These are phyloP conservation scores for Somion occarium DNA, from an alignment of 1,284 basidiomycete genomes.

Conservation along the genomic window DNA sequence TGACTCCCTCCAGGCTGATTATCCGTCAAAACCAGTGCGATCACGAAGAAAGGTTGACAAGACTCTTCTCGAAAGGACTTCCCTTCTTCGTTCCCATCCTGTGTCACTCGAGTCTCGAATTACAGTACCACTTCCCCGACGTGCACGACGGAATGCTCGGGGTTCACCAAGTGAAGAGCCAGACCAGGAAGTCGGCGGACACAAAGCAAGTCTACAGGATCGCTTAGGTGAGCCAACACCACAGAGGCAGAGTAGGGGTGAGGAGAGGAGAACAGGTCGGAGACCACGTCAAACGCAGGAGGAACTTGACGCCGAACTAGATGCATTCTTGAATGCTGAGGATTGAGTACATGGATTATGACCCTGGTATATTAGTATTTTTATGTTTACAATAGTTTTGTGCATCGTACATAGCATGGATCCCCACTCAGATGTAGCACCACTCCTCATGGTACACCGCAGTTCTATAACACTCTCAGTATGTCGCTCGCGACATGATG, in stretches of 20 bases:
- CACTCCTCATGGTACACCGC: neutral
- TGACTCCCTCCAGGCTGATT: constrained; percentile 56
- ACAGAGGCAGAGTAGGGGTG: constrained; percentile 24
- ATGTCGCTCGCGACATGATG: too few relatives aligned
- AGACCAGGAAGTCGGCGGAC: neutral
- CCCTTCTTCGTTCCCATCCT: constrained; percentile 31
- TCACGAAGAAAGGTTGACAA: constrained; percentile 67
- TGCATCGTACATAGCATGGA: constrained; percentile 1
- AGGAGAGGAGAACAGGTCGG: constrained; percentile 24
- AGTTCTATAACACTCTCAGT: neutral
- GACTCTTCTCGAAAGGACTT: constrained; percentile 53
- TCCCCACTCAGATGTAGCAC: neutral
- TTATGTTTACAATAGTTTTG: neutral
- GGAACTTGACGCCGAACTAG: constrained; percentile 73
- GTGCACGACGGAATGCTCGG: too few relatives aligned
- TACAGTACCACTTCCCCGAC: constrained; percentile 38
- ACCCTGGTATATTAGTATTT: constrained; percentile 1
- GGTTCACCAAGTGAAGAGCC: too few relatives aligned
- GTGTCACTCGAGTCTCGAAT: constrained; percentile 38
- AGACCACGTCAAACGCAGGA: constrained; percentile 54
- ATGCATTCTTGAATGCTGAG: constrained; percentile 60
- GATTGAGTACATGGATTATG: constrained; percentile 16
- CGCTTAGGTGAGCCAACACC: constrained; percentile 18
- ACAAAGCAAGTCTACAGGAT: neutral
- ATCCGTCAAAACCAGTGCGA: constrained; percentile 33